Base-by-base conservation (phyloP, 2,329 filamentous ascomycete genomes). In the Epichloe glyceriae region DNA sequence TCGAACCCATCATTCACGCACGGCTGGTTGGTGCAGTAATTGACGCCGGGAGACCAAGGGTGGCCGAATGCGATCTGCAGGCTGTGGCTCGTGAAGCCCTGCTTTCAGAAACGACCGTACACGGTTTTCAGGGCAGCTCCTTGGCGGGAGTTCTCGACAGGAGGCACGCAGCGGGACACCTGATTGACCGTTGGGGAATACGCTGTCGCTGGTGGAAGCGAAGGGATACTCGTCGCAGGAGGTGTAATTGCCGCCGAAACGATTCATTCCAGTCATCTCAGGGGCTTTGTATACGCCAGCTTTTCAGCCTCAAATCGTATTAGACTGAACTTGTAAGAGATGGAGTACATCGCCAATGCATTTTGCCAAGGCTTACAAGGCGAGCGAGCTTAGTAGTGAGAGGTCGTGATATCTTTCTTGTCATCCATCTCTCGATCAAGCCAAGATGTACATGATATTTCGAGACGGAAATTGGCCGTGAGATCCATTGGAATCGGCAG, bases 151-250 rank as follows among this genome's bases (percentile, higher is more conserved):
- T 55, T 53, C 37, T 59, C 53, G 2, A 6, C 30, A 2, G 30
- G 41, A 4, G 56, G 56, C 14, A 58, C 56, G 47, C 56, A 58
- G 43, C 55, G 54, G 14, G 56, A 57, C 6, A 58, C 54, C 12
- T 53, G 57, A 11, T 55, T 55, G 47, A 42, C 50, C 55, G 11
- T 45, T 46, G 44, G 46, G 51, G 20, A 52, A 45, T 4, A 40
- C 44, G 47, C 52, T 50, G 4, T 54, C 39, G 11, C 45, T 52
- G 5, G 50, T 55, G 22, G 40, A 49, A 19, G 55, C 55, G 40
- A 58, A 55, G 14, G 56, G 56, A n/a, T 55, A 58, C 42, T 50
- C 48, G 44, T 58, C 51, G 54, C 56, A 59, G 3, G 56, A 53
- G 14, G 26, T 45, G 41, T 47, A 50, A 2, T 38, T 46, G 7